Base-by-base conservation (phyloP, 1,139 yeast genomes). In the Hanseniaspora uvarum region DNA sequence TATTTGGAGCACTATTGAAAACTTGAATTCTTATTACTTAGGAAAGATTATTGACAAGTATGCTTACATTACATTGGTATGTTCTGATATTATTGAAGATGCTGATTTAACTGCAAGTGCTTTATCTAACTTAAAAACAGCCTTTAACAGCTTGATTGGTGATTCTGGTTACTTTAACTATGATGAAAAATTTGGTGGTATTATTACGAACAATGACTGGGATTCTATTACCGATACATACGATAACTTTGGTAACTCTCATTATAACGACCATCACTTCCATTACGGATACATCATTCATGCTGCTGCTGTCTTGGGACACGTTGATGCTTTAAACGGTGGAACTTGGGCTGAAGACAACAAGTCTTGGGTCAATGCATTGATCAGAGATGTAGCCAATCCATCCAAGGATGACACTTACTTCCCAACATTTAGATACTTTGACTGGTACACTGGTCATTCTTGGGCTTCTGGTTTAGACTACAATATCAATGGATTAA, bases 381-480 rank as follows among this genome's bases (percentile, higher is more conserved):
- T 83, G 58, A 71, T 85, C 41, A 77, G 94, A 65, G 94, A 85
- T 64, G 87, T 82, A 54, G 87, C 89, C 38, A 84, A 85, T 62
- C 94, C 88, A 33, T 76, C 81, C 31, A 56, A 65, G 56, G 71
- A 70, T 3, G 94, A 84, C 64, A 55, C 71, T 1, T 76, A 75
- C 64, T 86, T 83, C 79, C 94, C 95, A 4, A 84, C 80, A 16
- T 83, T 78, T 48, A 76, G 94, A 64, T 76, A 75, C 74, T 86
- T 85, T 67, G 92, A 84, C 65, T 86, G 86, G 86, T 86, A 70
- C 69, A 74, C 75, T 46, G 95, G 95, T 33, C 94, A 86, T 66
- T 83, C 94, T 1, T 85, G 92, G 88, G 94, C 94, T 7, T 78
- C 78, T 56, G 94, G 95, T 18, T 70, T 85, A 58, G 81, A 78